Evolutionary conservation across 78 protist species (phyloP), one percentile per base, ranked within the genome.

Genomic region (Ministeria vibrans): DNA sequence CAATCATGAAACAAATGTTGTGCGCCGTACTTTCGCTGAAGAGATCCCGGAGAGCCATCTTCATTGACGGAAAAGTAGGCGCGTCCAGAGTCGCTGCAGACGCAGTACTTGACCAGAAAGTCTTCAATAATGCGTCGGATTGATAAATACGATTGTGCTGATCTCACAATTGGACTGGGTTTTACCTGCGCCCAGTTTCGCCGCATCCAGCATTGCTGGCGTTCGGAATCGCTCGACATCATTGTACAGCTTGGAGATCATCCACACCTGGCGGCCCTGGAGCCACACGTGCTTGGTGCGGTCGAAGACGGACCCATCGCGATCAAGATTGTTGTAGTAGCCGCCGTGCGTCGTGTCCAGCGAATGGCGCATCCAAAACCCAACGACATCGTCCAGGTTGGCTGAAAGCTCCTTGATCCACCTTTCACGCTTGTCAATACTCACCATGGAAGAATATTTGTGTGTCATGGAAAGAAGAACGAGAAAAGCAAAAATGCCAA

Each of bases 241-340:
- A 30, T 59, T 59, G 66, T 59, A 59, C 13, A 59, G 66, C 66
- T 59, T 59, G n/a, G 66, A 59, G 36, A 59, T 23, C 66, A 59
- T 59, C 66, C 66, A 59, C 66, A 59, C 66, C 66, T 59, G 66
- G 36, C 66, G 66, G 15, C 66, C 66, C 66, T 59, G 66, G 36
- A 59, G 66, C 66, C 66, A 59, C 13, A 59, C n/a, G n/a, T 59
- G 66, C 66, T 59, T 59, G 5, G 20, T 59, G 13, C 36, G 20
- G 66, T 59, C 66, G n/a, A 59, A 59, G 34, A 30, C 36, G 36
- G 4, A 28, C n/a, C 66, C 66, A 27, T 59, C 66, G n/a, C 66
- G 66, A 59, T 59, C 66, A 13, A 59, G 66, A 11, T 30, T 28
- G 13, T 59, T 59, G 13, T 28, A 59, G 13, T 59, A 59, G 28